Evolutionary conservation across 2,329 filamentous ascomycete species (phyloP).

Genomic region (Hysterium pulicare): DNA sequence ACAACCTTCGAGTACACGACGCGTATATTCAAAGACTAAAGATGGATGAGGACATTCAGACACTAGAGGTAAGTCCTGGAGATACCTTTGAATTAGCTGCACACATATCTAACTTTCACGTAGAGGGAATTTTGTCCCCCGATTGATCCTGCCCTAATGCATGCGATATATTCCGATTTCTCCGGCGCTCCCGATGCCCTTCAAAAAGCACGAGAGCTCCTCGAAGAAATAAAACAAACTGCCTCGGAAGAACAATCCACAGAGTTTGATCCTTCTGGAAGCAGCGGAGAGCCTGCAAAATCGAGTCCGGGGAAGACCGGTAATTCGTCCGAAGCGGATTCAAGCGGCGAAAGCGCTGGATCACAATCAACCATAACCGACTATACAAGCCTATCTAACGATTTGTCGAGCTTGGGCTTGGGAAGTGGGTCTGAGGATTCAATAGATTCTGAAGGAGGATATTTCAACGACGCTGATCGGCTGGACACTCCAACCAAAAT

Average conservation of each 20-base stretch:
- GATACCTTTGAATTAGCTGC: slow-evolving; percentile 7
- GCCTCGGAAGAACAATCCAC: slow-evolving; percentile 67
- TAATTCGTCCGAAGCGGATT: slow-evolving; percentile 24
- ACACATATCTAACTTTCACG: slow-evolving; percentile 8
- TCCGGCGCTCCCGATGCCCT: slow-evolving; percentile 56
- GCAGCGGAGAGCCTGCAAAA: slow-evolving; percentile 45
- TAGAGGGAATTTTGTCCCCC: slow-evolving; percentile 70
- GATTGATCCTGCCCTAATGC: slow-evolving; percentile 73
- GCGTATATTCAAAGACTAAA: slow-evolving; percentile 16
- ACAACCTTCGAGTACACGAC: background rate
- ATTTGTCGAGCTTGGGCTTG: slow-evolving; percentile 38
- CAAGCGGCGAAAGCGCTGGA: slow-evolving; percentile 35
- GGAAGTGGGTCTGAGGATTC: slow-evolving; percentile 24
- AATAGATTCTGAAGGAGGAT: slow-evolving; percentile 19
- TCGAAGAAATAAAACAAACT: slow-evolving; percentile 63
- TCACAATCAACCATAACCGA: slow-evolving; percentile 49
- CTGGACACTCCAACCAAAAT: slow-evolving; percentile 62
- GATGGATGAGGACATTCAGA: slow-evolving; percentile 35
- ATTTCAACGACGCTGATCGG: slow-evolving; percentile 36
- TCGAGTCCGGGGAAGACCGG: slow-evolving; percentile 16
- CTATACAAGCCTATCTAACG: slow-evolving; percentile 48
- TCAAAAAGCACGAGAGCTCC: slow-evolving; percentile 53
- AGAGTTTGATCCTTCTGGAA: slow-evolving; percentile 75
- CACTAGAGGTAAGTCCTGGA: slow-evolving; percentile 26
- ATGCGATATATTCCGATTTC: slow-evolving; percentile 72